Base-by-base conservation (phyloP, 1,139 yeast genomes). In the Nakaseomyces sp. region DNA sequence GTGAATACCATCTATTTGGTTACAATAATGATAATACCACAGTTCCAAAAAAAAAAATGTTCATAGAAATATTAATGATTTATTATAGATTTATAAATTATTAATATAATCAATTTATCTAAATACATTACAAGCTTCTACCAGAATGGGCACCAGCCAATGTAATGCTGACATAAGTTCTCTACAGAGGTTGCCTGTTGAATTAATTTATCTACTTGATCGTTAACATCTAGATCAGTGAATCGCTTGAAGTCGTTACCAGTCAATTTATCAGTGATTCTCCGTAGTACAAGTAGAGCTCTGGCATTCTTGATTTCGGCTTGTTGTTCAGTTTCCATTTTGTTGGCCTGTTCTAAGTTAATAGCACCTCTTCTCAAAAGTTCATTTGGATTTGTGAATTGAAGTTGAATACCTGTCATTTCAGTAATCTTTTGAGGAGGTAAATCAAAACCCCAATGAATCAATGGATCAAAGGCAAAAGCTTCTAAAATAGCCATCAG, bases 91-190 rank as follows among this genome's bases (percentile, higher is more conserved):
- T 28, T n/a, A 33, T 26, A 12, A 22, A 32, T 12, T 18, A 20
- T 17, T 22, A 22, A 7, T 22, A 22, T 22, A 22, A 22, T 22
- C 24, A n/a, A n/a, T n/a, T n/a, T n/a, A n/a, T n/a, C n/a, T n/a
- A n/a, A n/a, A n/a, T n/a, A n/a, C n/a, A n/a, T n/a, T n/a, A n/a
- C n/a, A n/a, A n/a, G n/a, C 13, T 9, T 12, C 49, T 43, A 89
- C 97, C 98, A 91, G 77, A 89, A 91, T 0, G 97, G 85, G 67
- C 98, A 91, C 98, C 99, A 93, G 15, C 99, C 99, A 50, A 93
- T 85, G 60, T 86, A 93, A 64, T 91, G 98, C 63, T 88, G 96
- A 60, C 98, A 91, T 46, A 93, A 68, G 56, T 91, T 91, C 61
- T 93, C 98, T 22, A 91, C 95, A 46, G 95, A 85, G 0, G 97